Percentiles rank a stretch among this genome's conserved stretches.
These are phyloP conservation scores for Silene latifolia DNA, from an alignment of 148 eudicot species.

Conservation along the genomic window DNA sequence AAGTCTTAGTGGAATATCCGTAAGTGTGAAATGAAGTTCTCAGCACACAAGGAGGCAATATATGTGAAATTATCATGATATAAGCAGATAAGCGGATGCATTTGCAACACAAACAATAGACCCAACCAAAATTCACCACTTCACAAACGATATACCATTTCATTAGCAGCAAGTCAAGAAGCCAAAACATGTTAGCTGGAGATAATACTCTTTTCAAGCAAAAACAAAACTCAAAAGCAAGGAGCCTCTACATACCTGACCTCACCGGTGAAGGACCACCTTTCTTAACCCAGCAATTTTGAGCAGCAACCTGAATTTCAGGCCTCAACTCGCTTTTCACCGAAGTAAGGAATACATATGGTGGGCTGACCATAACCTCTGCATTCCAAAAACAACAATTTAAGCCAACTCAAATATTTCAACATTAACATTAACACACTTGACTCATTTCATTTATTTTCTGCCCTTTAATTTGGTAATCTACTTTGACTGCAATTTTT, in stretches of 20 bases:
- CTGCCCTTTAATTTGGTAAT: not conserved
- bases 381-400: conserved; percentile 19
- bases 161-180: not conserved
- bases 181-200: not conserved
- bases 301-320: conserved; percentile 76
- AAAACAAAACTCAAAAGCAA: not conserved
- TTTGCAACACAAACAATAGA: not conserved
- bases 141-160: not conserved
- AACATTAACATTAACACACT: not conserved
- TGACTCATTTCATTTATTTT: not conserved
- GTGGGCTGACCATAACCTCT: conserved; percentile 83
- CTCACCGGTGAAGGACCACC: conserved; percentile 87
- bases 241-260: conserved; percentile 48
- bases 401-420: not conserved
- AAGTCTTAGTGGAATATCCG: not conserved
- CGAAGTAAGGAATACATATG: conserved; percentile 57
- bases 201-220: not conserved
- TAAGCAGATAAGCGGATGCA: not conserved
- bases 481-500: too few relatives aligned
- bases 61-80: not conserved
- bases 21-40: not conserved
- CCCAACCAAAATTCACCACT: not conserved
- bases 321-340: conserved; percentile 54
- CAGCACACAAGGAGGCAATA: not conserved
- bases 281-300: conserved; percentile 82